Evolutionary conservation across 805 yeast genomes (phyloP), one percentile per base, ranked within the genome.

Genomic region (Saturnispora quitensis): DNA sequence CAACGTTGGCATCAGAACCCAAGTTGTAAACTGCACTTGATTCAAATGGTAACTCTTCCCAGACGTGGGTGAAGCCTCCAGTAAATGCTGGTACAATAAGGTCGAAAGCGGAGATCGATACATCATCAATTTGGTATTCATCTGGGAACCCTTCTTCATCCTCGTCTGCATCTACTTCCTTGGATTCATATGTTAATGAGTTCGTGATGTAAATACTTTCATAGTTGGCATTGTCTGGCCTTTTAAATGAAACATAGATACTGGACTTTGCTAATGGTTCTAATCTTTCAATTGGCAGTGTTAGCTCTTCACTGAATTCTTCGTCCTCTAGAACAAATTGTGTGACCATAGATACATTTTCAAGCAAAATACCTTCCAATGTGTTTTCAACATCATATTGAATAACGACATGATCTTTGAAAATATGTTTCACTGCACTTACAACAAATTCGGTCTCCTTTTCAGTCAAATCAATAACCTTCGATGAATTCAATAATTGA

Each of bases 361-460:
- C 89, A 57, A 91, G 74, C 36, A 86, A 78, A 51, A 84, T 78
- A 60, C 85, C 93, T 22, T 80, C 77, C 64, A 89, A 76, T 3
- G 98, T 93, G 72, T 93, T 93, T 53, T 84, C 78, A 57, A 93
- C 79, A 57, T 85, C 81, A 69, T 79, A 91, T 72, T 91, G 97
- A 57, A 89, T 69, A 33, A 83, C 80, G 55, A 91, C 80, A 61
- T 86, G 82, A 15, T 78, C 72, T 55, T 80, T 80, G 68, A 86
- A 93, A 51, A 90, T 70, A 66, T 90, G 98, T 68, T 88, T 90
- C 52, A 87, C 74, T 35, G 85, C 90, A 49, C 76, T 77, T 54
- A 93, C 95, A 43, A 89, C 90, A 67, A 89, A 89, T 70, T 93
- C 99, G 55, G 95, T 89, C 67, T 90, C 98, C 54, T 78, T 75